Percentiles rank a stretch among this genome's conserved stretches.
Evolutionary conservation across 768 basidiomycete species (phyloP).

Genomic region (Kwoniella dejecticola): DNA sequence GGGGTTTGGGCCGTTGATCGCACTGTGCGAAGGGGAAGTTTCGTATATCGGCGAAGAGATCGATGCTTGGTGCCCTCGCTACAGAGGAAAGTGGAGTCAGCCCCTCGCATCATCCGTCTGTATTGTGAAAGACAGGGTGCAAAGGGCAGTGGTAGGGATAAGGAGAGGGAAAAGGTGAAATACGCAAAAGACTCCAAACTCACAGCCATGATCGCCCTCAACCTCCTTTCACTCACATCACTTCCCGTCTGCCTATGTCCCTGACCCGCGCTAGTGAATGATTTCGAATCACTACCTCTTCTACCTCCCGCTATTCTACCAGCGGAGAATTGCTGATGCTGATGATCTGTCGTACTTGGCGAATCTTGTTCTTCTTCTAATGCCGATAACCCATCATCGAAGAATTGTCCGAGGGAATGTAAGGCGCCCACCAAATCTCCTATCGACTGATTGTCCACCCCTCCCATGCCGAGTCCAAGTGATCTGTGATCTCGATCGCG

Average conservation of each 20-base stretch:
- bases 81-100: no score
- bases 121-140: no score
- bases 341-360: conserved; percentile 11
- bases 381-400: conserved; percentile 49
- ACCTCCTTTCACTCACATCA: conserved; percentile 38
- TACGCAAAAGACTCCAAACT: conserved; percentile 24
- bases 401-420: conserved; percentile 56
- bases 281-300: conserved; percentile 5
- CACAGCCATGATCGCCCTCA: conserved; percentile 51
- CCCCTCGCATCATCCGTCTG: no score
- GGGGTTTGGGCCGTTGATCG: conserved; percentile 7
- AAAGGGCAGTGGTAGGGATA: neutral
- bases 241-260: conserved; percentile 26
- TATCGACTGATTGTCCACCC: conserved; percentile 56
- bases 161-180: neutral
- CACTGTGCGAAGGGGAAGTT: conserved; percentile 9
- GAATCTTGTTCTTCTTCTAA: neutral
- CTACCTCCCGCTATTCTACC: conserved; percentile 3
- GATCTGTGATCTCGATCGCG: no score
- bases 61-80: conserved; percentile 43
- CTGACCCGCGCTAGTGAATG: no score
- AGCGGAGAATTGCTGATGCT: neutral
- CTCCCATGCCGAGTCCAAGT: conserved; percentile 12
- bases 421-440: conserved; percentile 64
- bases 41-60: conserved; percentile 46